A percentile compares a stretch with the other conserved stretches of the same genome.
Conservation (phyloP, 1,284 basidiomycete genomes). For the Cystobasidiaceae sp. region DNA sequence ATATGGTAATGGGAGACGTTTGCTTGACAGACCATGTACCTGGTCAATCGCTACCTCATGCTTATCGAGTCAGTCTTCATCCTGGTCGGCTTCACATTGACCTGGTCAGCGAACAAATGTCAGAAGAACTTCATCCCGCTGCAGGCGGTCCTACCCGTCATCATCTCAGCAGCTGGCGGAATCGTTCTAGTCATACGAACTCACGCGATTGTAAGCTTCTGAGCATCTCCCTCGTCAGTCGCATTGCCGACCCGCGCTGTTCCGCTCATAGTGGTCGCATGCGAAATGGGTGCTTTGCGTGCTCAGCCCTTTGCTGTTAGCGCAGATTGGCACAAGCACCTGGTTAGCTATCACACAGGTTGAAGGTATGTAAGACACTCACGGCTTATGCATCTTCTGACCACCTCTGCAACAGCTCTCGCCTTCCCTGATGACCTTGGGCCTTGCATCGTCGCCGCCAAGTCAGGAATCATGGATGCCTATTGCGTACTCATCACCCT, state of each 20-base stretch:
- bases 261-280: slow-evolving; percentile 2
- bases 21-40: not conserved
- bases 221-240: not conserved
- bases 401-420: not conserved
- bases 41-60: slow-evolving; percentile 26
- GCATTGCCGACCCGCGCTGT: too few species aligned
- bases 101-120: slow-evolving; percentile 2
- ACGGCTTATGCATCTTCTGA: not conserved
- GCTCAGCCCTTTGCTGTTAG: not conserved
- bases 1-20: not conserved
- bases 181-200: not conserved
- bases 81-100: slow-evolving; percentile 2
- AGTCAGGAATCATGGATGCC: slow-evolving; percentile 2
- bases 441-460: slow-evolving; percentile 8
- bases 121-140: slow-evolving; percentile 3
- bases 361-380: not conserved
- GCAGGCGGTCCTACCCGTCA: slow-evolving; percentile 6
- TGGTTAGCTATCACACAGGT: slow-evolving; percentile 1
- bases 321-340: not conserved
- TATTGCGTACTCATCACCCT: too few species aligned
- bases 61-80: slow-evolving; percentile 3
- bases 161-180: slow-evolving; percentile 11
- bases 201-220: slow-evolving; percentile 5
- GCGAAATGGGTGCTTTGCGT: slow-evolving; percentile 4
- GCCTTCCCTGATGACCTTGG: not conserved